These are phyloP conservation scores for Trichoderma lentiforme DNA, from an alignment of 2,329 filamentous ascomycete species.

Conservation along the genomic window DNA sequence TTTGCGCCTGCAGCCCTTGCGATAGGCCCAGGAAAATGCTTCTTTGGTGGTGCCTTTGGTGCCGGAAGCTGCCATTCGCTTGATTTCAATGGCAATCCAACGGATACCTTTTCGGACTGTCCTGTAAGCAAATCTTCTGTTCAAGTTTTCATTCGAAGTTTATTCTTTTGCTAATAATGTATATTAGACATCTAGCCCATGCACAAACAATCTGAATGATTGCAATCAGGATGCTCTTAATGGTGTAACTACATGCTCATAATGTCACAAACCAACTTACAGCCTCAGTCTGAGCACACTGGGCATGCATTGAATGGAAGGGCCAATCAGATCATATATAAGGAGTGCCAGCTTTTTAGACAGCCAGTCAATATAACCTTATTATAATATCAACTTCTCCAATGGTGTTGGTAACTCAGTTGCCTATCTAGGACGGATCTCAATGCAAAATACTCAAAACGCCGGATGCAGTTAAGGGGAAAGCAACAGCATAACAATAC, in stretches of 20 bases:
- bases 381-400: background rate
- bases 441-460: background rate
- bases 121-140: background rate
- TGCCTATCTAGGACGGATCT: too few species aligned
- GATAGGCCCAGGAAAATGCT: background rate
- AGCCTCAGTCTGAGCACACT: background rate
- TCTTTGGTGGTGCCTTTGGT: background rate
- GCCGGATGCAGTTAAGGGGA: background rate
- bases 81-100: background rate
- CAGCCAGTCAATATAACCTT: background rate
- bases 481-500: background rate
- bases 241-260: background rate
- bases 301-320: background rate
- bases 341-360: background rate
- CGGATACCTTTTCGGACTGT: background rate
- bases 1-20: background rate
- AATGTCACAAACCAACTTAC: background rate
- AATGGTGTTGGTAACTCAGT: too few species aligned
- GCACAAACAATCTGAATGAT: background rate
- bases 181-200: background rate
- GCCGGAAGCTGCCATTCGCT: background rate
- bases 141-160: background rate
- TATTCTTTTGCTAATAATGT: background rate
- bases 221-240: background rate
- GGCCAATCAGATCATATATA: background rate